These are phyloP conservation scores for Sordaria brevicollis DNA, from an alignment of 495 filamentous ascomycete genomes.

Conservation along the genomic window DNA sequence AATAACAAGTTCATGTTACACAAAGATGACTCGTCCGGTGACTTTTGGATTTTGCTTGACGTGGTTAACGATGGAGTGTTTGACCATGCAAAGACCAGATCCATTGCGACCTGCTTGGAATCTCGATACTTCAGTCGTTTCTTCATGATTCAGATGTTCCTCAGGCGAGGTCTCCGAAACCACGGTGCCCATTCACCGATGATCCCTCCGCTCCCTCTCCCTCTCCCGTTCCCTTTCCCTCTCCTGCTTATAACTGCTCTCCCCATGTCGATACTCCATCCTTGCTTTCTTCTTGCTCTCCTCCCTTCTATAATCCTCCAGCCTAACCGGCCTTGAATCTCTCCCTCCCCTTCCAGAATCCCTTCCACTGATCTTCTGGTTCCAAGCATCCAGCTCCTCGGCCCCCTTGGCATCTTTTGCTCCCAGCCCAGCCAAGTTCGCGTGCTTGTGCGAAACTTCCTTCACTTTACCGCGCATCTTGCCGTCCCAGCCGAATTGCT, in stretches of 20 bases:
- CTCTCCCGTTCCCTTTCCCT: constrained; percentile 33
- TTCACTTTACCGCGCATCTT: constrained; percentile 46
- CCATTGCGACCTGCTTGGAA: neutral
- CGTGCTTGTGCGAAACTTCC: constrained; percentile 48
- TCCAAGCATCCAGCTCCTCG: constrained; percentile 45
- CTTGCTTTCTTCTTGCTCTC: constrained; percentile 31
- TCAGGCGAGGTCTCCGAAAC: neutral
- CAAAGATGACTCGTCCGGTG: neutral
- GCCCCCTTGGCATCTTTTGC: constrained; percentile 60
- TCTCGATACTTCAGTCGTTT: neutral
- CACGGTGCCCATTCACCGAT: constrained; percentile 17
- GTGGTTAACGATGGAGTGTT: neutral
- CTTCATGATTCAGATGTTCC: neutral
- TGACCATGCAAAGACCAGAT: neutral
- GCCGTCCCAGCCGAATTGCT: constrained; percentile 93
- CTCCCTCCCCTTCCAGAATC: neutral
- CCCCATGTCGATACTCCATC: constrained; percentile 26
- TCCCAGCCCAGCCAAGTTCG: constrained; percentile 78
- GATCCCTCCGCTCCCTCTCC: constrained; percentile 24
- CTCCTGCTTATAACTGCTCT: constrained; percentile 35
- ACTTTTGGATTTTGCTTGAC: neutral
- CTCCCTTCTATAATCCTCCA: constrained; percentile 35
- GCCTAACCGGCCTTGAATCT: constrained; percentile 24
- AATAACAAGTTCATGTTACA: neutral
- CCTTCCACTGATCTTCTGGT: constrained; percentile 15